phyloP scores from a whole-genome alignment of 208 protist species.

The Blechomonas ayalai region DNA sequence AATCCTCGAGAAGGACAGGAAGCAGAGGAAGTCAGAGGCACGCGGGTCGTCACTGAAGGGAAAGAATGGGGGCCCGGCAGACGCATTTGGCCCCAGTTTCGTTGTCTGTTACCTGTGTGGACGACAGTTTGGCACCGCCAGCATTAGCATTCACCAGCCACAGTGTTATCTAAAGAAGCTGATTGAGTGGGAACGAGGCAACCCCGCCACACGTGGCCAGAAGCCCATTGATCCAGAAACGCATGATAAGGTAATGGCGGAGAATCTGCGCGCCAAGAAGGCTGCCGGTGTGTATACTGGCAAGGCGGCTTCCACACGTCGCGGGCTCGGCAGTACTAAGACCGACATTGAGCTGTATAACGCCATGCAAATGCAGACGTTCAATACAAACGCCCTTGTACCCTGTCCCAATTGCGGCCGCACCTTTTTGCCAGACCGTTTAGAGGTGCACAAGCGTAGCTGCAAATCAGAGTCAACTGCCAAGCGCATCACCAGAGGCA shows the following conservation, averaged over 20 bases:
- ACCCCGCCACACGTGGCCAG: constrained; percentile 57
- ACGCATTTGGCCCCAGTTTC: constrained; percentile 78
- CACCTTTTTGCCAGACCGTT: constrained; percentile 86
- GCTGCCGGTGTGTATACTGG: constrained; percentile 1
- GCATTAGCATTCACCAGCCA: constrained; percentile 86
- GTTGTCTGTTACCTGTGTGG: constrained; percentile 89
- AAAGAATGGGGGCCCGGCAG: neutral
- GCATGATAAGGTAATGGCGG: constrained; percentile 51
- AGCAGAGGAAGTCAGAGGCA: constrained; percentile 4
- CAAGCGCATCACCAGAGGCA: constrained; percentile 14
- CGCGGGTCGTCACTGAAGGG: constrained; percentile 12
- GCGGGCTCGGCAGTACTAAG: neutral
- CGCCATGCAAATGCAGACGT: constrained; percentile 63
- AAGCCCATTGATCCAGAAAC: constrained; percentile 53
- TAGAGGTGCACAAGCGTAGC: constrained; percentile 82
- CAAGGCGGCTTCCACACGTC: neutral
- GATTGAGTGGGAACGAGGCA: constrained; percentile 83
- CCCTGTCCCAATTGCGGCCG: constrained; percentile 86
- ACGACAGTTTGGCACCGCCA: constrained; percentile 75
- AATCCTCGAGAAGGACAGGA: constrained; percentile 53
- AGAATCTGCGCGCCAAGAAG: constrained; percentile 2
- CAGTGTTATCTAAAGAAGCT: constrained; percentile 90
- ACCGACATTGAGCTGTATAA: constrained; percentile 70
- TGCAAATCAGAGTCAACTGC: constrained; percentile 68
- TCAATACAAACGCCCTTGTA: constrained; percentile 53